These are phyloP conservation scores for Phytopythium kandeliae DNA, from an alignment of 352 stramenopile genomes.

Conservation along the genomic window DNA sequence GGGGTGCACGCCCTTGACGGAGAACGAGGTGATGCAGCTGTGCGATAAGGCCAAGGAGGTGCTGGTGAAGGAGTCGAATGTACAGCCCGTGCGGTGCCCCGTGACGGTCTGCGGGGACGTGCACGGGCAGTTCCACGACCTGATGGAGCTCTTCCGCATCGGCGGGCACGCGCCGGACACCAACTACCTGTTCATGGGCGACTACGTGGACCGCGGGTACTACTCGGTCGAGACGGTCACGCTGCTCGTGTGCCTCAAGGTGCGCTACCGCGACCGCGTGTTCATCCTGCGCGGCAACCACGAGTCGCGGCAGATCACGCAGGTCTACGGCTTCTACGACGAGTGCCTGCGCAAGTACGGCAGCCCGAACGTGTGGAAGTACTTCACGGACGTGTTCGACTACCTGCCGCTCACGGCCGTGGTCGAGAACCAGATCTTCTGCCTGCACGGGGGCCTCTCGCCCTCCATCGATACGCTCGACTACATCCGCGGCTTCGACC, in stretches of 20 bases:
- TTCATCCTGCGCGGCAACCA: constrained; percentile 83
- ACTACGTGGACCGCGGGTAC: constrained; percentile 88
- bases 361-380: constrained; percentile 98
- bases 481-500: constrained; percentile 94
- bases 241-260: constrained; percentile 80
- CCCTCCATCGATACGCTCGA: constrained; percentile 91
- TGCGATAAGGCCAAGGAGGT: constrained; percentile 95
- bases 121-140: constrained; percentile 97
- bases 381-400: constrained; percentile 93
- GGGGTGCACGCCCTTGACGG: constrained; percentile 91
- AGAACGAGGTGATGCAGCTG: constrained; percentile 94
- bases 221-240: constrained; percentile 82
- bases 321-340: constrained; percentile 83
- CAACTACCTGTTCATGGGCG: constrained; percentile 76
- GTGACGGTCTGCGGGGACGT: constrained; percentile 98
- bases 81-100: constrained; percentile 94
- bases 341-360: constrained; percentile 94
- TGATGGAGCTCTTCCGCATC: constrained; percentile 95
- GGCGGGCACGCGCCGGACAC: constrained; percentile 84
- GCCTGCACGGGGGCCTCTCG: constrained; percentile 96
- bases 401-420: constrained; percentile 95
- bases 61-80: constrained; percentile 96
- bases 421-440: constrained; percentile 99
- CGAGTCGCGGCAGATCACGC: constrained; percentile 75
- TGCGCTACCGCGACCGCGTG: constrained; percentile 81